These are phyloP conservation scores for Fraxinus excelsior DNA, from an alignment of 257 asterid species.

Conservation along the genomic window DNA sequence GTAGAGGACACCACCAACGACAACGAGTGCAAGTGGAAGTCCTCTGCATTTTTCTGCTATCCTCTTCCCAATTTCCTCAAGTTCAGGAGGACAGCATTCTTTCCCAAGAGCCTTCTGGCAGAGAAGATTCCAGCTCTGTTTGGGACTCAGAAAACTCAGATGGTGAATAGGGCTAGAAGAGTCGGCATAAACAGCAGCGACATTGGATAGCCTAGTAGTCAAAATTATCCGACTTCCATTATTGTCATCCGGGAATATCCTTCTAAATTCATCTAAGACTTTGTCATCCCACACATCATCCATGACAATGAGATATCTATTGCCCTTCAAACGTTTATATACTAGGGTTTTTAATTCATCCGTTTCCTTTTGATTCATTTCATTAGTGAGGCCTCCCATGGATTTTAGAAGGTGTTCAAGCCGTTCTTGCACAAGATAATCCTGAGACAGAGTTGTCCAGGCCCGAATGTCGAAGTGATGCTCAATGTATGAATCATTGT, in stretches of 20 bases:
- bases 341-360: not conserved
- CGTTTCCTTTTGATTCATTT: not conserved
- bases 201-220: constrained; percentile 16
- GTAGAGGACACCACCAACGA: not conserved
- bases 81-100: constrained; percentile 17
- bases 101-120: constrained; percentile 9
- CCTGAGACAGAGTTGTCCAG: constrained; percentile 19
- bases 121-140: constrained; percentile 27
- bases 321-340: constrained; percentile 18
- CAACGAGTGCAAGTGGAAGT: constrained; percentile 21
- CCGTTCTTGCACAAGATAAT: constrained; percentile 8
- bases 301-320: not conserved
- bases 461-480: constrained; percentile 20
- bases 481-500: not conserved
- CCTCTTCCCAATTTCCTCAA: constrained; percentile 23
- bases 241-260: constrained; percentile 23
- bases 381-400: not conserved
- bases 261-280: constrained; percentile 7
- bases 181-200: constrained; percentile 7
- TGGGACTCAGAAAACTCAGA: constrained; percentile 5
- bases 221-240: constrained; percentile 29
- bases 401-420: constrained; percentile 16
- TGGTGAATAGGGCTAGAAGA: constrained; percentile 21
- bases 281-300: constrained; percentile 27
- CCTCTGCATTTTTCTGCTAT: constrained; percentile 19